Base-by-base conservation (phyloP, 2,329 filamentous ascomycete genomes). In the Paramyrothecium sp. region DNA sequence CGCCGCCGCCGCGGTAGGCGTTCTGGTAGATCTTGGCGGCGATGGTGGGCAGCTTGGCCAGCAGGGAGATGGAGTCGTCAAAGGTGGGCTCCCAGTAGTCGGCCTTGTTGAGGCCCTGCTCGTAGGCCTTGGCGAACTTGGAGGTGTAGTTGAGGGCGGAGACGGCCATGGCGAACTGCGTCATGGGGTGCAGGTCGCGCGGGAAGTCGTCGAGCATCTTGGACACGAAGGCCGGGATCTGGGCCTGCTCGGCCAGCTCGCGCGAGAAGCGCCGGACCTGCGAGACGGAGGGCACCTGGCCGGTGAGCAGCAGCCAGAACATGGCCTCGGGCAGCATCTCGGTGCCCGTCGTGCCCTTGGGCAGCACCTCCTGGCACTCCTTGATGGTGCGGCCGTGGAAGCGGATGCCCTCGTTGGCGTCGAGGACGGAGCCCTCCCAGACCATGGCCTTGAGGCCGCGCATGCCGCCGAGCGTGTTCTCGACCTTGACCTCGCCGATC, bases 61-160 rank as follows among this genome's bases (percentile, higher is more conserved):
- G 85, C 61, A 99, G 84, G 51, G 89, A 91, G 74, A 99, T 97
- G 74, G 85, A 88, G 80, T 99, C 95, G 72, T 98, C 94, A 71
- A 96, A 98, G 49, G 92, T 96, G 16, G 94, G 92, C 79, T 98
- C 95, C 95, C 95, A 99, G 85, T 98, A 98, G 67, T 97, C 92
- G 54, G 92, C 91, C 83, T 98, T 99, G 83, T 88, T 90, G 63
- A 98, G 78, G 38, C 95, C 95, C 66, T 89, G 79, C 75, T 93
- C 94, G 75, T 99, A 99, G 20, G 90, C 90, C 77, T 92, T 93
- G 62, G 94, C 95, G 66, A 99, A 99, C 70, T 89, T 87, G 67
- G 92, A 97, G 66, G 92, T 92, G 74, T 97, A 91, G 79, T 96
- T 97, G 60, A 99, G 84, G n/a, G 95, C 91, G 19, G 92, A 94